Evolutionary conservation across 495 filamentous ascomycete genomes (phyloP).

Genomic region (Annulohypoxylon bovei): DNA sequence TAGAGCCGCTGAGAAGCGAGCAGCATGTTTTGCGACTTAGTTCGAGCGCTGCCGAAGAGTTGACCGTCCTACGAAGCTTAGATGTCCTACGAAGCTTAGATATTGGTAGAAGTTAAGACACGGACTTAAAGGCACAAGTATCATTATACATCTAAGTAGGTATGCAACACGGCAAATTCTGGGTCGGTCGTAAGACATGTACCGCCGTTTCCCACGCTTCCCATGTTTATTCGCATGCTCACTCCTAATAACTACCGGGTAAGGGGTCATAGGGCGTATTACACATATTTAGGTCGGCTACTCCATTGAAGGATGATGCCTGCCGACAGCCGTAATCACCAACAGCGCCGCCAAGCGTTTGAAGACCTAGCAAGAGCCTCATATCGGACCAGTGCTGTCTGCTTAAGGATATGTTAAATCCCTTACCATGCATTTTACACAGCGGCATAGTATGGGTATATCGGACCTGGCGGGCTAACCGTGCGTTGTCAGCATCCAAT

Average conservation of each 20-base stretch:
- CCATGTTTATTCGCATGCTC: background rate
- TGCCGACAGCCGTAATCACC: constrained; percentile 7
- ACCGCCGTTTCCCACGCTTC: background rate
- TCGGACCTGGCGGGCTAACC: background rate
- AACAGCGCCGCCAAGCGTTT: background rate
- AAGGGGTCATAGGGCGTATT: background rate
- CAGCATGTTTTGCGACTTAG: constrained; percentile 22
- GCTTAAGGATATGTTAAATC: background rate
- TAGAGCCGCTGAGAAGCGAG: constrained; percentile 17
- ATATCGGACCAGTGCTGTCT: background rate
- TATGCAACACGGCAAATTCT: constrained; percentile 4
- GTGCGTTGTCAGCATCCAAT: constrained; percentile 8
- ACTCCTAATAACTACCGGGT: background rate
- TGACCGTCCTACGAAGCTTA: constrained; percentile 3
- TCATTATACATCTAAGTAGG: constrained; percentile 22
- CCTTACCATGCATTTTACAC: background rate
- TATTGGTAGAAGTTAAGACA: constrained; percentile 5
- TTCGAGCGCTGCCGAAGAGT: background rate
- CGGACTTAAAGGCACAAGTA: constrained; percentile 1
- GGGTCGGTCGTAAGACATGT: background rate
- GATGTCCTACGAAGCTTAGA: background rate
- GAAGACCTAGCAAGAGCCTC: constrained; percentile 8
- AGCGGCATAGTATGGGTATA: background rate
- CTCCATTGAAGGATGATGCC: background rate
- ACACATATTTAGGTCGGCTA: background rate